These are phyloP conservation scores for Malus hybrid DNA, from an alignment of 331 rosid genomes.

Conservation along the genomic window DNA sequence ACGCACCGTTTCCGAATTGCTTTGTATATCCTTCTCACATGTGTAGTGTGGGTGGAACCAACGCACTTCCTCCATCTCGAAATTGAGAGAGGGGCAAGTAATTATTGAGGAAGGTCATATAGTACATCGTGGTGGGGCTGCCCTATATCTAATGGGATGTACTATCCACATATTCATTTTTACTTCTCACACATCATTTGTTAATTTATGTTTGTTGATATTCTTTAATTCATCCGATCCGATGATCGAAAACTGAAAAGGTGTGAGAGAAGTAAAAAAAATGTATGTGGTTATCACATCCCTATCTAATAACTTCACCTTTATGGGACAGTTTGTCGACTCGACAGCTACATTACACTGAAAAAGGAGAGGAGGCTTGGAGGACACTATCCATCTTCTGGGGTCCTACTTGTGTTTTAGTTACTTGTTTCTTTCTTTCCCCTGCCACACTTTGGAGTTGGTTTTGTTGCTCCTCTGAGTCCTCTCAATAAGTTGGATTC, in stretches of 20 bases:
- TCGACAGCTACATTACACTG: neutral
- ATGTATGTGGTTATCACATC: no score
- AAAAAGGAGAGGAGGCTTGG: neutral
- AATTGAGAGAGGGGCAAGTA: constrained; percentile 5
- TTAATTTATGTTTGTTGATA: no score
- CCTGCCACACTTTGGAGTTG: neutral
- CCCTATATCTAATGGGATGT: neutral
- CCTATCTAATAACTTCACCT: neutral
- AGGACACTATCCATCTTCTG: neutral
- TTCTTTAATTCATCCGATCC: no score
- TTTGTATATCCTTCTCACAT: neutral
- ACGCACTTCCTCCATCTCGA: constrained; percentile 6
- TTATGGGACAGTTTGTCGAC: neutral
- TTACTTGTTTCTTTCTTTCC: neutral
- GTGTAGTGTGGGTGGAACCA: constrained; percentile 20
- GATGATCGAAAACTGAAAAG: no score
- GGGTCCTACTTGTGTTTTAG: neutral
- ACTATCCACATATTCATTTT: no score
- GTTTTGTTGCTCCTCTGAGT: neutral
- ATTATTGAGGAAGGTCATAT: neutral
- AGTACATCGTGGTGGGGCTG: constrained; percentile 14
- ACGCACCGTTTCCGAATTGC: constrained; percentile 1
- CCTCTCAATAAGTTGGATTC: neutral
- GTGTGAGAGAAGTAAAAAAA: no score
- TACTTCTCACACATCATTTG: no score